Conservation (phyloP, 257 asterid species). For the Anisodus tanguticus region DNA sequence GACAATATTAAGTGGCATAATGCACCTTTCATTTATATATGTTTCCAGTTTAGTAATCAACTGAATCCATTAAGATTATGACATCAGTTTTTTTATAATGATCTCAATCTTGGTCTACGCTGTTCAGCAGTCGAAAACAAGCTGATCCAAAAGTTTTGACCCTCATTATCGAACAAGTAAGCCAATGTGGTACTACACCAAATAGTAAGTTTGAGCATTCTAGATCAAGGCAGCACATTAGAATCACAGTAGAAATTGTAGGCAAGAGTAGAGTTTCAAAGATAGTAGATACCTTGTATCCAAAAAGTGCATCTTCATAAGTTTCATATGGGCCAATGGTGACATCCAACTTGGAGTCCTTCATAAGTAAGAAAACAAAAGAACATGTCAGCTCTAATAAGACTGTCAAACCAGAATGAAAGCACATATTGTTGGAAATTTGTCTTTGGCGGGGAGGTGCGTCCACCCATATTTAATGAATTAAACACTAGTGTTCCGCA, state of each 20-base stretch:
- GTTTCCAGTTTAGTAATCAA: background rate
- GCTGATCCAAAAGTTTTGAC: background rate
- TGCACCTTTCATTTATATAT: background rate
- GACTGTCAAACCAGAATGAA: slow-evolving; percentile 29
- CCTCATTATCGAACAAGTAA: background rate
- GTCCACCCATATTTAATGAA: too few relatives aligned
- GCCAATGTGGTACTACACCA: background rate
- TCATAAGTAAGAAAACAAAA: slow-evolving; percentile 29
- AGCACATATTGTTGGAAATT: background rate
- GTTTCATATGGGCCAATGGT: slow-evolving; percentile 99
- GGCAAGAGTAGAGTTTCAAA: background rate
- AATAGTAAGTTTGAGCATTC: background rate
- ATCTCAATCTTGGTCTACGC: background rate
- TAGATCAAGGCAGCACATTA: background rate
- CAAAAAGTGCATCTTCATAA: slow-evolving; percentile 87
- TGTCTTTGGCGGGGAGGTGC: too few relatives aligned
- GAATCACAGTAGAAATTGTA: slow-evolving; percentile 14
- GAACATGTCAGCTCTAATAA: background rate
- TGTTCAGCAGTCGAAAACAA: background rate
- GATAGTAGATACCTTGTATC: slow-evolving; percentile 74
- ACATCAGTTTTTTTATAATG: background rate
- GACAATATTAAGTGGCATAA: background rate
- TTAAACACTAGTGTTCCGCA: too few relatives aligned
- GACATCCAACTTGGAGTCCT: slow-evolving; percentile 94
- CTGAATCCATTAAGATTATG: background rate